Base-by-base conservation (phyloP, 768 basidiomycete genomes). In the Naganishia friedmannii region DNA sequence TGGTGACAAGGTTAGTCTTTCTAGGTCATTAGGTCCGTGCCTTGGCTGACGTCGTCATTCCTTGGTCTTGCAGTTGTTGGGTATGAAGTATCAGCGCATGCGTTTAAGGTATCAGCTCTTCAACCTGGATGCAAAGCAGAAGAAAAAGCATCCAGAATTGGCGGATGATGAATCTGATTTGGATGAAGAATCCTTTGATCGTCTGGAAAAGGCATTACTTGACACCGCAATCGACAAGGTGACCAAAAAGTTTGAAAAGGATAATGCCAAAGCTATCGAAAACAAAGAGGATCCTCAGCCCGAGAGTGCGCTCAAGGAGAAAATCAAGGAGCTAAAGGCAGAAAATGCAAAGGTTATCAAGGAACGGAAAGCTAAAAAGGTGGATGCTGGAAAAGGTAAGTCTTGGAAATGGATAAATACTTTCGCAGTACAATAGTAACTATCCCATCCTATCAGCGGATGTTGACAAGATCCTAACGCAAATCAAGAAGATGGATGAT, bases 61-160 rank as follows among this genome's bases (percentile, higher is more conserved):
- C 23, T 37, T 23, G 48, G 29, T n/a, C n/a, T 6, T 23, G 32
- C 76, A 97, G 94, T 86, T 92, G 72, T 89, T 90, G 53, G 86
- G 87, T 17, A 82, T 99, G 77, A 98, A 97, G 81, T 98, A 99
- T 78, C 93, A 98, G 71, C 89, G 93, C 39, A 94, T 94, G 92
- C 97, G 97, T 80, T 85, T 96, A 28, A 91, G 96, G 8, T 90
- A 93, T 74, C 89, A 87, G 63, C 85, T 97, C 23, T 91, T 95
- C 83, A 84, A 84, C 45, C 78, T 90, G 37, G 91, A 96, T 70
- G 72, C 88, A 19, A 90, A 89, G 82, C 87, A 85, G 82, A 90
- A 90, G 85, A 94, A 92, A 80, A 87, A 89, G 71, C 85, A 87
- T 75, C 86, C 87, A 72, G 79, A 83, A 23, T 91, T 92, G 73